A percentile compares a stretch with the other conserved stretches of the same genome.
These are phyloP conservation scores for Colletotrichum gloeosporioides DNA, from an alignment of 2,329 filamentous ascomycete genomes.

Conservation along the genomic window DNA sequence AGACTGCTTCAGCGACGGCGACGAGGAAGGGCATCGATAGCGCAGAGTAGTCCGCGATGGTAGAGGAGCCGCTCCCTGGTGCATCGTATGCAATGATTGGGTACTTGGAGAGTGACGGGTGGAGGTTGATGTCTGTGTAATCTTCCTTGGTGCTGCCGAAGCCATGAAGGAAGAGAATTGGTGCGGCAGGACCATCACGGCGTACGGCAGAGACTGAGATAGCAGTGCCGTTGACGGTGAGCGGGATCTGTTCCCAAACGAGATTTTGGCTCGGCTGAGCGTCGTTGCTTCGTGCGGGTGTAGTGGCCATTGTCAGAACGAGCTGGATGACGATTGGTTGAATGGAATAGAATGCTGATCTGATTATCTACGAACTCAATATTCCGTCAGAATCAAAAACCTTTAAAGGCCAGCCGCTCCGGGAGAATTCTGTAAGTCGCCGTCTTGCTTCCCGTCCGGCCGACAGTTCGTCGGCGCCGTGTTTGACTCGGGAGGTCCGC, in stretches of 20 bases:
- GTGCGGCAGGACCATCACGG: not conserved
- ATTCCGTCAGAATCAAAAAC: too few species aligned
- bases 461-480: not conserved
- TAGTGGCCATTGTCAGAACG: not conserved
- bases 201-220: constrained; percentile 23
- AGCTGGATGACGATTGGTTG: too few species aligned
- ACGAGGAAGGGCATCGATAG: constrained; percentile 25
- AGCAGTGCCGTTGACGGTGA: constrained; percentile 13
- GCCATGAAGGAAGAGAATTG: constrained; percentile 29
- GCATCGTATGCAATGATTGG: constrained; percentile 29
- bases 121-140: constrained; percentile 25
- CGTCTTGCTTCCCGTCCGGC: not conserved
- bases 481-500: not conserved
- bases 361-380: too few species aligned
- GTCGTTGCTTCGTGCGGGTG: not conserved
- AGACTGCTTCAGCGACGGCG: constrained; percentile 19
- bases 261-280: not conserved
- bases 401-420: not conserved
- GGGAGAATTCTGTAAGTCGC: not conserved
- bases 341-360: too few species aligned
- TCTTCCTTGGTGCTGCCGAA: constrained; percentile 32
- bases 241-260: not conserved
- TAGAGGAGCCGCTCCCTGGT: constrained; percentile 27
- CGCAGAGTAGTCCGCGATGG: constrained; percentile 18
- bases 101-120: constrained; percentile 16